phyloP scores from a whole-genome alignment of 257 asterid species.

The Linderniella brevidens region DNA sequence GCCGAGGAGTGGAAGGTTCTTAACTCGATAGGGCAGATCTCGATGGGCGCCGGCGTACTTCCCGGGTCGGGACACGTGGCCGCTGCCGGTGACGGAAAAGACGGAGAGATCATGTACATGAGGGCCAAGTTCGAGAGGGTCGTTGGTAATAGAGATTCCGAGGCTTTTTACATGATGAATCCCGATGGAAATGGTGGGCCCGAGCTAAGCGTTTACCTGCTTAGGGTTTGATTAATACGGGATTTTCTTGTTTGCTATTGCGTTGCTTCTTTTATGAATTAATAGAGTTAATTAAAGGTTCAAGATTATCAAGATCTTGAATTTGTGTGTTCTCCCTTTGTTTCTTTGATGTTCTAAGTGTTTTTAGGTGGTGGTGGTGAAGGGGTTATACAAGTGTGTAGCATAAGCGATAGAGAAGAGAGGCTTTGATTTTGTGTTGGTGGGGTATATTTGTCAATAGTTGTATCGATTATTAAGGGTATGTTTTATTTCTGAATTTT shows the following conservation, averaged over 20 bases:
- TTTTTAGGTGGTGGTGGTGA: slow-evolving; percentile 7
- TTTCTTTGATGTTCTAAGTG: slow-evolving; percentile 9
- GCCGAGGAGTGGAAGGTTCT: slow-evolving; percentile 71
- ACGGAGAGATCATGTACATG: slow-evolving; percentile 90
- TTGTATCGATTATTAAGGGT: not conserved
- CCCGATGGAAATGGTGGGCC: slow-evolving; percentile 98
- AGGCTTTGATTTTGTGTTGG: slow-evolving; percentile 7
- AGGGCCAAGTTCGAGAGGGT: slow-evolving; percentile 92
- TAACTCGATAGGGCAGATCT: slow-evolving; percentile 62
- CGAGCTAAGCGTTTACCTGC: slow-evolving; percentile 82
- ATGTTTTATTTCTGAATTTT: not conserved
- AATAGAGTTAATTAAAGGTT: not conserved
- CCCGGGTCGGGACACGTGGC: slow-evolving; percentile 31
- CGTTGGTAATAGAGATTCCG: slow-evolving; percentile 88
- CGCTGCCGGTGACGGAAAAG: slow-evolving; percentile 12
- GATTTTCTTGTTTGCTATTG: slow-evolving; percentile 5
- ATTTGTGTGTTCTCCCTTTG: slow-evolving; percentile 8
- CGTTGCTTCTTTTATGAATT: not conserved
- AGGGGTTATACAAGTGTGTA: slow-evolving; percentile 7
- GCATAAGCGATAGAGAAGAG: slow-evolving; percentile 9
- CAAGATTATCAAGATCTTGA: not conserved
- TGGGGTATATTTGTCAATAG: slow-evolving; percentile 31
- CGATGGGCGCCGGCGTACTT: slow-evolving; percentile 97
- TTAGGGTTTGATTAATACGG: slow-evolving; percentile 29
- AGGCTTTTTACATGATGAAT: slow-evolving; percentile 97